Conservation (phyloP, 2,329 filamentous ascomycete species). For the Westerdykella sp. region DNA sequence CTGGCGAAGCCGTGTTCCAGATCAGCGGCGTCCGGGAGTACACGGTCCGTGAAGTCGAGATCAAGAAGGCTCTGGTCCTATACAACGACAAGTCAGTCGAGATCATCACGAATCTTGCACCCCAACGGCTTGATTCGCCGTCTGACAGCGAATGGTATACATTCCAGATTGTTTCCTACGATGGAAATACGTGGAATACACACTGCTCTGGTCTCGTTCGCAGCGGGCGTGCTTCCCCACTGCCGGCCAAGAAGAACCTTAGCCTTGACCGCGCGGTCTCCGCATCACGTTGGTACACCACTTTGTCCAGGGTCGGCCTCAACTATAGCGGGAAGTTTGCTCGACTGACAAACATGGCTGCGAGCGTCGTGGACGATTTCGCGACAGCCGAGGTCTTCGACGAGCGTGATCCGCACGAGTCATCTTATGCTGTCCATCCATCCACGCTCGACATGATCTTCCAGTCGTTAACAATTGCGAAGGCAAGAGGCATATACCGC, state of each 20-base stretch:
- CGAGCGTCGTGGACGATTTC: neutral
- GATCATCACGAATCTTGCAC: conserved; percentile 6
- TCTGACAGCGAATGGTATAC: conserved; percentile 12
- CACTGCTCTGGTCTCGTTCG: conserved; percentile 14
- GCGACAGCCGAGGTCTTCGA: neutral
- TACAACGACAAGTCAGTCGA: conserved; percentile 1
- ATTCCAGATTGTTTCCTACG: conserved; percentile 13
- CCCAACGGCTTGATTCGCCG: neutral
- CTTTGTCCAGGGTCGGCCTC: neutral
- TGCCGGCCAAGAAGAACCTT: neutral
- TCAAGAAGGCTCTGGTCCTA: conserved; percentile 6
- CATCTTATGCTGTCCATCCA: conserved; percentile 8
- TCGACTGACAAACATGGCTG: neutral
- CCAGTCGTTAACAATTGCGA: conserved; percentile 5
- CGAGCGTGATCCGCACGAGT: neutral
- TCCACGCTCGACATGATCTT: conserved; percentile 5
- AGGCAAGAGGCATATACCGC: neutral
- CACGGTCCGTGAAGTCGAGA: conserved; percentile 1
- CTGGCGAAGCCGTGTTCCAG: conserved; percentile 17
- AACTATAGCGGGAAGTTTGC: neutral
- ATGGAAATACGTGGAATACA: conserved; percentile 12
- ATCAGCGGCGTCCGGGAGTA: neutral
- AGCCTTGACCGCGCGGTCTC: too few relatives aligned
- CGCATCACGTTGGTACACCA: neutral
- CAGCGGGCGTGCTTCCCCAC: too few relatives aligned